A percentile compares a stretch with the other conserved stretches of the same genome.
phyloP scores from a whole-genome alignment of 495 filamentous ascomycete species.

The Penicillium crystallinum region DNA sequence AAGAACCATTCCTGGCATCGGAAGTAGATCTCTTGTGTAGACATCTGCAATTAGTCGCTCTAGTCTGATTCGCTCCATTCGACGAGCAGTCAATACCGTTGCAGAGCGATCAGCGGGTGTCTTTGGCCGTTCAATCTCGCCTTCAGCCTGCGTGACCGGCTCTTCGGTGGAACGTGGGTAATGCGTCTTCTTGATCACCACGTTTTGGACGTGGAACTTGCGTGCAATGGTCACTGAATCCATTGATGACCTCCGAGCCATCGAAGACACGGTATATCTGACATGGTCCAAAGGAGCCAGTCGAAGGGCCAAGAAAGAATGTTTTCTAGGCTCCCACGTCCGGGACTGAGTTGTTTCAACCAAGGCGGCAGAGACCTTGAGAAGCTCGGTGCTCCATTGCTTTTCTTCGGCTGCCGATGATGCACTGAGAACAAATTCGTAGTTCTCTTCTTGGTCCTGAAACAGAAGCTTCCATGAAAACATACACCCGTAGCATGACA shows the following conservation, averaged over 20 bases:
- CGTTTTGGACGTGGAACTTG: slow-evolving; percentile 52
- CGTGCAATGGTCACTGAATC: slow-evolving; percentile 68
- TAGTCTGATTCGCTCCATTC: slow-evolving; percentile 70
- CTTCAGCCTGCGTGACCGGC: slow-evolving; percentile 5
- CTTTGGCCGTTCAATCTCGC: slow-evolving; percentile 34
- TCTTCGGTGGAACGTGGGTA: slow-evolving; percentile 53
- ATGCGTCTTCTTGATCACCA: slow-evolving; percentile 88
- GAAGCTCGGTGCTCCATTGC: slow-evolving; percentile 57
- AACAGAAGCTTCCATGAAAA: slow-evolving; percentile 95
- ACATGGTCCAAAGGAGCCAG: slow-evolving; percentile 70
- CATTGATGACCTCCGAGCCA: slow-evolving; percentile 74
- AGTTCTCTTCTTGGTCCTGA: slow-evolving; percentile 66
- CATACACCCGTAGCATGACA: slow-evolving; percentile 78
- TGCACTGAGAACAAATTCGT: slow-evolving; percentile 83
- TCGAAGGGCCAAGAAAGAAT: slow-evolving; percentile 56
- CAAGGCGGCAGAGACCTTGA: slow-evolving; percentile 27
- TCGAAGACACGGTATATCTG: slow-evolving; percentile 64
- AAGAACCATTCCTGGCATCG: slow-evolving; percentile 78
- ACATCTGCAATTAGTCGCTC: slow-evolving; percentile 71
- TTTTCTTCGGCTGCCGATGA: slow-evolving; percentile 78
- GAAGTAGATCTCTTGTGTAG: slow-evolving; percentile 78
- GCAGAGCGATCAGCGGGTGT: slow-evolving; percentile 9
- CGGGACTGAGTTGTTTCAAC: slow-evolving; percentile 20
- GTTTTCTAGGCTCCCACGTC: slow-evolving; percentile 26
- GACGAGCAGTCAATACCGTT: slow-evolving; percentile 51